These are phyloP conservation scores for Hypoxylon crocopeplum DNA, from an alignment of 495 filamentous ascomycete species.

Conservation along the genomic window DNA sequence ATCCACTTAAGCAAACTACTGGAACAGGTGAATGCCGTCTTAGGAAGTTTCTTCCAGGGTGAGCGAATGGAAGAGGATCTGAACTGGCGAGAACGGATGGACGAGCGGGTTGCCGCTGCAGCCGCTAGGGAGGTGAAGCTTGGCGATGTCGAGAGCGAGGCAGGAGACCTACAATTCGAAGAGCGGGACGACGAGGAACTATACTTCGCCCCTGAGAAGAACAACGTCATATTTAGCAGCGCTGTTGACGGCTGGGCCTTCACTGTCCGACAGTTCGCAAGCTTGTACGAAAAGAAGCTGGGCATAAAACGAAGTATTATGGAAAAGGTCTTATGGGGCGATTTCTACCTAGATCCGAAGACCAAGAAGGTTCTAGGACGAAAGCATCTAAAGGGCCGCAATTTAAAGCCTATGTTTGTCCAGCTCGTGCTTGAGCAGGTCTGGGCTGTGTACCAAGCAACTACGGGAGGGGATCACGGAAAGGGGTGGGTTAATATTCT, in stretches of 20 bases:
- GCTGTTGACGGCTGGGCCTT: constrained; percentile 99
- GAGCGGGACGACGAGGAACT: constrained; percentile 96
- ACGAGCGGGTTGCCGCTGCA: constrained; percentile 74
- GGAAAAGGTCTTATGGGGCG: constrained; percentile 96
- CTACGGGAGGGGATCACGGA: constrained; percentile 77
- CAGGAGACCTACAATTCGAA: constrained; percentile 73
- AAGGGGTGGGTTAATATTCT: constrained; percentile 68
- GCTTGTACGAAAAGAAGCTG: constrained; percentile 94
- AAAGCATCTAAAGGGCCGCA: constrained; percentile 91
- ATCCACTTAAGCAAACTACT: constrained; percentile 87
- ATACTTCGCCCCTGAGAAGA: constrained; percentile 97
- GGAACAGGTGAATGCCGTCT: constrained; percentile 95
- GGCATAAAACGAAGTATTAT: constrained; percentile 90
- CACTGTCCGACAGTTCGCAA: constrained; percentile 91
- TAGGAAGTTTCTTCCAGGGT: constrained; percentile 97
- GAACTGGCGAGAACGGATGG: constrained; percentile 92
- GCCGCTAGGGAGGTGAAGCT: constrained; percentile 56
- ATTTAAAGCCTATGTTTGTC: constrained; percentile 96
- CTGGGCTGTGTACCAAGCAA: constrained; percentile 96
- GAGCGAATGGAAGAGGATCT: constrained; percentile 99
- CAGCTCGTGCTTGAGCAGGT: constrained; percentile 95
- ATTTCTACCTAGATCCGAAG: constrained; percentile 96
- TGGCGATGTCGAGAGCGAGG: constrained; percentile 57
- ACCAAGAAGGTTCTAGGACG: constrained; percentile 89
- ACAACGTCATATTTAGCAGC: constrained; percentile 98